phyloP scores from a whole-genome alignment of 345 rosid species.

The Rhodomyrtus tomentosa region DNA sequence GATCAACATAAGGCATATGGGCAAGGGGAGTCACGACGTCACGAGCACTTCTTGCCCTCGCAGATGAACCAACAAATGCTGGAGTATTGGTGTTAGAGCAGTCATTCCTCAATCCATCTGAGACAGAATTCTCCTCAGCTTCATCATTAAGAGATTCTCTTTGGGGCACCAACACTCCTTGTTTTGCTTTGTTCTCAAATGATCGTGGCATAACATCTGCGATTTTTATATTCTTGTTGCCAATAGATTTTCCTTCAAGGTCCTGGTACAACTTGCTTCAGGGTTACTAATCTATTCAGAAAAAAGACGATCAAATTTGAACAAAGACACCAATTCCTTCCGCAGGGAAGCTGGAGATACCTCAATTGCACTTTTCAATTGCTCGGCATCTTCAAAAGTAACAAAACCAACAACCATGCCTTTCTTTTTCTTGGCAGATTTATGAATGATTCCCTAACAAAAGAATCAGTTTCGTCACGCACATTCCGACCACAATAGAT shows the following conservation, averaged over 20 bases:
- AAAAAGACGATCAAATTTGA: background rate
- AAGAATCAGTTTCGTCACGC: background rate
- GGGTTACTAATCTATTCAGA: background rate
- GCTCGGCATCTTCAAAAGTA: slow-evolving; percentile 58
- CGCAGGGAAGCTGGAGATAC: slow-evolving; percentile 10
- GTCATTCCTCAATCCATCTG: slow-evolving; percentile 1
- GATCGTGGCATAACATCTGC: slow-evolving; percentile 66
- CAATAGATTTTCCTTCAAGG: slow-evolving; percentile 56
- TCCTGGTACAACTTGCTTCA: slow-evolving; percentile 26
- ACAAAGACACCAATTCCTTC: background rate
- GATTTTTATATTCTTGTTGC: slow-evolving; percentile 57
- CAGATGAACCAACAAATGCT: slow-evolving; percentile 8
- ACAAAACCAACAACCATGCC: slow-evolving; percentile 84
- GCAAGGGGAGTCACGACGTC: slow-evolving; percentile 88
- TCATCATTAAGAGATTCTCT: slow-evolving; percentile 12
- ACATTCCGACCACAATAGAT: background rate
- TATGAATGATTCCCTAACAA: slow-evolving; percentile 43
- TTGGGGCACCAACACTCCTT: slow-evolving; percentile 16
- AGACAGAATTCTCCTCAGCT: background rate
- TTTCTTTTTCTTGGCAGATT: slow-evolving; percentile 68
- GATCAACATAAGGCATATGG: slow-evolving; percentile 56
- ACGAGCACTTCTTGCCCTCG: slow-evolving; percentile 47
- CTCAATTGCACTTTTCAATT: slow-evolving; percentile 46
- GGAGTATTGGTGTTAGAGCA: slow-evolving; percentile 17
- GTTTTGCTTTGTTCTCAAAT: slow-evolving; percentile 42